Conservation (phyloP, 257 asterid species). For the Sherardia arvensis region DNA sequence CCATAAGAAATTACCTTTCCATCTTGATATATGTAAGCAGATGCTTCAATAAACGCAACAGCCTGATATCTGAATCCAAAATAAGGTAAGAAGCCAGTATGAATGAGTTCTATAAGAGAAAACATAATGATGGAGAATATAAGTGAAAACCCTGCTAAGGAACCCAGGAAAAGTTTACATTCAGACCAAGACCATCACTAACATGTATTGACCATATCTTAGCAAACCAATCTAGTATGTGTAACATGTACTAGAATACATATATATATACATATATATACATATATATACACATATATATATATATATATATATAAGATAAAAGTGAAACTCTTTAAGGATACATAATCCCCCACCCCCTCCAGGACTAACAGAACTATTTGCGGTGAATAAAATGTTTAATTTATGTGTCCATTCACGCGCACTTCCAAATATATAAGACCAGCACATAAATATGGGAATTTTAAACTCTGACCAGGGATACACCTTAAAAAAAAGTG, state of each 20-base stretch:
- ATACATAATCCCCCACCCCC: no score
- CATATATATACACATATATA: no score
- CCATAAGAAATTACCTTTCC: conserved; percentile 64
- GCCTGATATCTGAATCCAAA: conserved; percentile 80
- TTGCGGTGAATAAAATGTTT: not conserved
- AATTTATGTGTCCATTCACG: not conserved
- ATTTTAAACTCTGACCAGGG: not conserved
- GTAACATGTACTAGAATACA: not conserved
- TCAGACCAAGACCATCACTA: not conserved
- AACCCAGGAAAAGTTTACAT: not conserved
- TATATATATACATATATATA: no score
- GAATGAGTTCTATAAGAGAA: conserved; percentile 6
- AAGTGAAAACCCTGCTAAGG: not conserved
- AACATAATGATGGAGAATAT: not conserved
- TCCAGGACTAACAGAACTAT: not conserved
- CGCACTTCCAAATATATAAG: not conserved
- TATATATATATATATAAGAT: no score
- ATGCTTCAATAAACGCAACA: conserved; percentile 84
- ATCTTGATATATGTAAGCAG: conserved; percentile 95
- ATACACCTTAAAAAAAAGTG: not conserved
- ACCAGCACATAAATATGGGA: not conserved
- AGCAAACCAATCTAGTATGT: not conserved
- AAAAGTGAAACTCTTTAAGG: not conserved
- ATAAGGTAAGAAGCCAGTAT: conserved; percentile 8
- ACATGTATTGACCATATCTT: not conserved